These are phyloP conservation scores for Aspergillus tanneri DNA, from an alignment of 2,329 filamentous ascomycete genomes.

Conservation along the genomic window DNA sequence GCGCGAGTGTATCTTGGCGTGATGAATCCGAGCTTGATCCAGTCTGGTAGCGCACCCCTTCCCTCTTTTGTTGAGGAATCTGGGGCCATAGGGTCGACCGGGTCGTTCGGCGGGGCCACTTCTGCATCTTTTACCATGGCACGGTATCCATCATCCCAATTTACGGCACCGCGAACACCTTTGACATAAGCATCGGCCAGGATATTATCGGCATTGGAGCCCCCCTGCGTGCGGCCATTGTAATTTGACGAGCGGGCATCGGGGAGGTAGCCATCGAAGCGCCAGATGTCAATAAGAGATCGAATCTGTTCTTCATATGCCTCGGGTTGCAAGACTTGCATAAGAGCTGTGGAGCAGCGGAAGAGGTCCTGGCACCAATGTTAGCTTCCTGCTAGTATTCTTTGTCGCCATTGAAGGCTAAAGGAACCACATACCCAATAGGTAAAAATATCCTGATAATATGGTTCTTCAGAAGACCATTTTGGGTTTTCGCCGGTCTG, in stretches of 20 bases:
- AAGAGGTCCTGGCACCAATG: conserved; percentile 51
- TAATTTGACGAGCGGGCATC: conserved; percentile 67
- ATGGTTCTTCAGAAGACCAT: conserved; percentile 65
- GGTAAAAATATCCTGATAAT: conserved; percentile 71
- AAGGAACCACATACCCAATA: conserved; percentile 56
- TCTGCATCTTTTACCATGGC: conserved; percentile 69
- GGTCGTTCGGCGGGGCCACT: conserved; percentile 58
- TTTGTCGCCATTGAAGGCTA: no score
- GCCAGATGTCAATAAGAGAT: conserved; percentile 67
- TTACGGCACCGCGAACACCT: conserved; percentile 57
- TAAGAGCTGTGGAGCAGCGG: conserved; percentile 63
- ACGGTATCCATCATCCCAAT: conserved; percentile 63
- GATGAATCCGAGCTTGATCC: conserved; percentile 64
- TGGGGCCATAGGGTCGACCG: conserved; percentile 52
- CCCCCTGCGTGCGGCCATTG: conserved; percentile 68
- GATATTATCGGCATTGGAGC: conserved; percentile 69
- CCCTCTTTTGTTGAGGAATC: conserved; percentile 67
- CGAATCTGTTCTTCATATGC: conserved; percentile 66
- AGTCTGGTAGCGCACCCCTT: conserved; percentile 67
- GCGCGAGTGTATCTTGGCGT: conserved; percentile 62
- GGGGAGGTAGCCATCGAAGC: conserved; percentile 63
- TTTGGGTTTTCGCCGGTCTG: conserved; percentile 68
- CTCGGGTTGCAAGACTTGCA: conserved; percentile 63
- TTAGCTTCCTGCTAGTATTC: no score
- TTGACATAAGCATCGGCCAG: conserved; percentile 72